A percentile compares a stretch with the other conserved stretches of the same genome.
These are phyloP conservation scores for Acidiella bohemica DNA, from an alignment of 495 filamentous ascomycete genomes.

Conservation along the genomic window DNA sequence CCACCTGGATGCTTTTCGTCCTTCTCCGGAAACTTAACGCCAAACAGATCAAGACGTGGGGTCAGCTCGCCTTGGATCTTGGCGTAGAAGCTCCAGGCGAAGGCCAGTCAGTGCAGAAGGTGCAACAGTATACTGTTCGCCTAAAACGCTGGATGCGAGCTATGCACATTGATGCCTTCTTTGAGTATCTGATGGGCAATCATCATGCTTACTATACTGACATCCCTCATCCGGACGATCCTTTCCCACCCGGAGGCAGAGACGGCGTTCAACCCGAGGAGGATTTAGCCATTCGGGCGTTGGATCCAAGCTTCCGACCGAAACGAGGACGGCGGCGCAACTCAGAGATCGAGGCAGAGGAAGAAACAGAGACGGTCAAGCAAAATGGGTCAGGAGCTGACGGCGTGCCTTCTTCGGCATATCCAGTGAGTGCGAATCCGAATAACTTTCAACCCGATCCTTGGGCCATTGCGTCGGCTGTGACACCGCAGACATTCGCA, in stretches of 20 bases:
- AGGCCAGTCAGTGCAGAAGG: conserved; percentile 89
- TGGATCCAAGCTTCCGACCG: conserved; percentile 80
- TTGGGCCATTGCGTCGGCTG: conserved; percentile 25
- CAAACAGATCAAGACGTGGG: conserved; percentile 95
- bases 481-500: conserved; percentile 21
- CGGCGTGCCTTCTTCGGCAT: conserved; percentile 42
- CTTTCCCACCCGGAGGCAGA: conserved; percentile 52
- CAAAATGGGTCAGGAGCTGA: too few relatives aligned
- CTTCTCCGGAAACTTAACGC: conserved; percentile 69
- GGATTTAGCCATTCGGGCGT: conserved; percentile 77
- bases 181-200: conserved; percentile 75
- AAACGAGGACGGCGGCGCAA: conserved; percentile 76
- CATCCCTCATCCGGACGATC: conserved; percentile 49
- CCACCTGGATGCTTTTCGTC: conserved; percentile 65
- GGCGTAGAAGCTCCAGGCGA: conserved; percentile 86
- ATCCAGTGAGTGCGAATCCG: conserved; percentile 47
- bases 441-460: conserved; percentile 34
- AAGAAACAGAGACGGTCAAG: too few relatives aligned
- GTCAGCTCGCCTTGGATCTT: conserved; percentile 72
- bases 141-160: conserved; percentile 98
- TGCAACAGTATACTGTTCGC: conserved; percentile 92
- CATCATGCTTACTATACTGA: conserved; percentile 73
- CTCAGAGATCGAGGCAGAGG: conserved; percentile 58
- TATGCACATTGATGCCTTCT: conserved; percentile 95
- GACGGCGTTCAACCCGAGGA: conserved; percentile 86